Percentiles rank a stretch among this genome's conserved stretches.
phyloP scores from a whole-genome alignment of 345 rosid genomes.

The Salix exigua region DNA sequence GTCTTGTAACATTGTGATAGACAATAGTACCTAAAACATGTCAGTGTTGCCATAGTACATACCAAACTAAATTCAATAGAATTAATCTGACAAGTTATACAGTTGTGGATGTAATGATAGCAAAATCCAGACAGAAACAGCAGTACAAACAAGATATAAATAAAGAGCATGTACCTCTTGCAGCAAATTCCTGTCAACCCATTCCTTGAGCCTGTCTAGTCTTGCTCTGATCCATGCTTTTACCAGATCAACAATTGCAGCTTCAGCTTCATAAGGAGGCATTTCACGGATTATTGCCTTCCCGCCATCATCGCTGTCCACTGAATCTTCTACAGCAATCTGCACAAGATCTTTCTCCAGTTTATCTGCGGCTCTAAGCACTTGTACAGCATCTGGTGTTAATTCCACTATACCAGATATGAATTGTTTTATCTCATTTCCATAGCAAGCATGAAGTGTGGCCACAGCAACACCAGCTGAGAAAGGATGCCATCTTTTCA shows the following conservation, averaged over 20 bases:
- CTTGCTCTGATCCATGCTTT: constrained; percentile 78
- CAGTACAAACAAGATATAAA: background rate
- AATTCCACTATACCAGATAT: constrained; percentile 68
- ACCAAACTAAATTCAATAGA: background rate
- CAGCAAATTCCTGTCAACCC: constrained; percentile 84
- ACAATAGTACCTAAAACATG: background rate
- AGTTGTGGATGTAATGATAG: background rate
- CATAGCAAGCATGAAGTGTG: constrained; percentile 91
- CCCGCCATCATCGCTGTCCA: constrained; percentile 97
- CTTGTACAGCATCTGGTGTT: constrained; percentile 89
- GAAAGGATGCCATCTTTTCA: constrained; percentile 97
- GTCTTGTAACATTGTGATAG: background rate
- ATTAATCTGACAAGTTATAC: background rate
- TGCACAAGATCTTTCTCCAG: constrained; percentile 96
- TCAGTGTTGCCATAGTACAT: background rate
- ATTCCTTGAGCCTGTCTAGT: constrained; percentile 79
- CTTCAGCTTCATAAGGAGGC: constrained; percentile 97
- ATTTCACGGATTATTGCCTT: constrained; percentile 96
- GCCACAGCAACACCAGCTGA: constrained; percentile 99
- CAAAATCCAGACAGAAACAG: background rate
- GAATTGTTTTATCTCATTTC: constrained; percentile 90
- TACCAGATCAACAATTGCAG: constrained; percentile 82
- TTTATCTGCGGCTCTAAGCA: constrained; percentile 89
- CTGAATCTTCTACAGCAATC: constrained; percentile 97
- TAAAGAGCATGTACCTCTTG: constrained; percentile 58